Conservation (phyloP, 768 basidiomycete species). For the Lentinula detonsa region DNA sequence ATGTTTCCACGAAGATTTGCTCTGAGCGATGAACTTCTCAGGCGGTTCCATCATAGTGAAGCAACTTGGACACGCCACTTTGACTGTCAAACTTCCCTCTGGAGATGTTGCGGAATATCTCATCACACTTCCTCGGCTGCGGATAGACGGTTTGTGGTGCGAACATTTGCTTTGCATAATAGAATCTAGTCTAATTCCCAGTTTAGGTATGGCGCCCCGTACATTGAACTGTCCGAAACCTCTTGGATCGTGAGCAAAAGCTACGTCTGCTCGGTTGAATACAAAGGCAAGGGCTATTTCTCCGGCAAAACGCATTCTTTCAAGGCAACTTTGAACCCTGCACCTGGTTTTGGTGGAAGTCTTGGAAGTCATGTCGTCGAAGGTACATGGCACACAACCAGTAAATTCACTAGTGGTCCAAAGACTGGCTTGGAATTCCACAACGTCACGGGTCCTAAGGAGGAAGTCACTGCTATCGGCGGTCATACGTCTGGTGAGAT, state of each 20-base stretch:
- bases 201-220: slow-evolving; percentile 65
- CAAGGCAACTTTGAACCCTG: slow-evolving; percentile 70
- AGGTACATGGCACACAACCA: slow-evolving; percentile 75
- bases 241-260: slow-evolving; percentile 61
- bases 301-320: slow-evolving; percentile 89
- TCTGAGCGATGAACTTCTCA: slow-evolving; percentile 14
- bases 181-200: background rate
- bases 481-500: slow-evolving; percentile 52
- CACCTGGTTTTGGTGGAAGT: slow-evolving; percentile 31
- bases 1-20: no score
- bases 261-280: slow-evolving; percentile 61
- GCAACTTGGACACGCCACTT: slow-evolving; percentile 89
- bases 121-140: slow-evolving; percentile 86
- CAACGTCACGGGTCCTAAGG: slow-evolving; percentile 67
- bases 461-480: slow-evolving; percentile 63
- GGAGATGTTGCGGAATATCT: slow-evolving; percentile 58
- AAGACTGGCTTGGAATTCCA: slow-evolving; percentile 56
- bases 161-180: slow-evolving; percentile 7
- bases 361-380: slow-evolving; percentile 51
- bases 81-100: slow-evolving; percentile 58
- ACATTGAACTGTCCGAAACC: slow-evolving; percentile 84
- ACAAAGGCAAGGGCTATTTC: slow-evolving; percentile 96
- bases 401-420: slow-evolving; percentile 38
- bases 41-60: slow-evolving; percentile 79
- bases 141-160: slow-evolving; percentile 89